Percentiles rank a stretch among this genome's conserved stretches.
phyloP scores from a whole-genome alignment of 805 yeast species.

The Teunomyces lycoperdinae region DNA sequence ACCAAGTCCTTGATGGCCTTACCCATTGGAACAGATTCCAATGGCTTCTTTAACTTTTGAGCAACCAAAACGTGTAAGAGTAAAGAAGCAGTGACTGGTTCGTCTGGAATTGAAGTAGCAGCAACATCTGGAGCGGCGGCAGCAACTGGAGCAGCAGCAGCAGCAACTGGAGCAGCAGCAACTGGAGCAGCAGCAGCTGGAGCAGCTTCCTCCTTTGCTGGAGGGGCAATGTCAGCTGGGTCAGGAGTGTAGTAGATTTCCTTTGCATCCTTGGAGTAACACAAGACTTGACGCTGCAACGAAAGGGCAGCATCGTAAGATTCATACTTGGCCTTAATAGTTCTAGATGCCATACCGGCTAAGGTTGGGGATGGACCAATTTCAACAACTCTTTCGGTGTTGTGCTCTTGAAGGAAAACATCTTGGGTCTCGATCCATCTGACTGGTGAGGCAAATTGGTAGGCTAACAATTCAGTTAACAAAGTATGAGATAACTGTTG shows the following conservation, averaged over 20 bases:
- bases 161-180: conserved; percentile 52
- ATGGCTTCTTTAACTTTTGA: conserved; percentile 88
- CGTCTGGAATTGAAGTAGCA: conserved; percentile 82
- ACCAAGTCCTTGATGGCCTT: conserved; percentile 97
- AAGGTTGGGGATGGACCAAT: conserved; percentile 98
- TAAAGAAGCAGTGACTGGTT: conserved; percentile 80
- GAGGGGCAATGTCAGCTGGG: conserved; percentile 52
- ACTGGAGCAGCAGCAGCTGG: conserved; percentile 35
- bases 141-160: conserved; percentile 56
- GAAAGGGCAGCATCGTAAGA: conserved; percentile 97
- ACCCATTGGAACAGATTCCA: conserved; percentile 80
- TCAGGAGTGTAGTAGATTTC: conserved; percentile 94
- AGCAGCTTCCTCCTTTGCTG: conserved; percentile 17
- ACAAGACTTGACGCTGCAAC: conserved; percentile 87
- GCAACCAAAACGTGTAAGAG: conserved; percentile 89
- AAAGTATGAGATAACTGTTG: conserved; percentile 95
- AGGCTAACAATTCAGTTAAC: conserved; percentile 93
- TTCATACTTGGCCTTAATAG: conserved; percentile 92
- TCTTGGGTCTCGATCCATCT: conserved; percentile 99
- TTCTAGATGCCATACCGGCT: conserved; percentile 98
- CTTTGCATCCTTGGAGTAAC: conserved; percentile 94
- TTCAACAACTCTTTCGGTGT: conserved; percentile 96
- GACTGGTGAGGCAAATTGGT: conserved; percentile 98
- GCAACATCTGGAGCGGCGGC: conserved; percentile 76
- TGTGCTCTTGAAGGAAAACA: conserved; percentile 88